Evolutionary conservation across 2,329 filamentous ascomycete genomes (phyloP), one percentile per base, ranked within the genome.

Genomic region (Aspergillus chevalieri): DNA sequence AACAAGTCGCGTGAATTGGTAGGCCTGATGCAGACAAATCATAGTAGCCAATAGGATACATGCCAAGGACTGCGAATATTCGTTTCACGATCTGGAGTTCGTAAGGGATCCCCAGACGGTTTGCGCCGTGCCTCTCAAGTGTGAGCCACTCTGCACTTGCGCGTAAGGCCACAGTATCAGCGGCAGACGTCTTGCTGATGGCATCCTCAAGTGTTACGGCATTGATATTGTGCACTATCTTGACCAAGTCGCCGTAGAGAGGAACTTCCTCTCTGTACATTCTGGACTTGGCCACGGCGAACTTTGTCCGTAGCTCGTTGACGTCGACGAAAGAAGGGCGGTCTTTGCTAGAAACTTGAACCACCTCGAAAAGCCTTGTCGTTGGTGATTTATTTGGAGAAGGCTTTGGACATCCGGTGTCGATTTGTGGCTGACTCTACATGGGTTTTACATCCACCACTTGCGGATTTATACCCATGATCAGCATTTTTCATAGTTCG

Each of bases 11-110:
- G 48, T 79, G 76, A 59, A 80, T 70, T 0, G 77, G 78, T 10
- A 80, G 63, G 0, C 71, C 70, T 3, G 72, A 75, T 0, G 69
- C 56, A 0, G 69, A 70, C 0, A 80, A 65, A 47, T 80, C 76
- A 52, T 80, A 80, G 55, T 79, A 79, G 0, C 75, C 77, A 0
- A 79, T 75, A 0, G 78, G 68, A 17, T 71, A 57, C 70, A 80
- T 73, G 5, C 72, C 75, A 47, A 79, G 60, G 2, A 78, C 50
- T 0, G 65, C 62, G 50, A 80, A 78, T 21, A 80, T 56, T 7
- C 74, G 69, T 1, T 64, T 49, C 42, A 78, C 68, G 2, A 65
- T 74, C 3, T 57, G 54, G 9, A 78, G 60, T 52, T 79, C 77
- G 12, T 68, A 48, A 1, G 66, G 46, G 0, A 72, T 77, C 3